Evolutionary conservation across 176 grass and related monocot species (phyloP), one percentile per base, ranked within the genome.

Genomic region (Guadua angustifolia): DNA sequence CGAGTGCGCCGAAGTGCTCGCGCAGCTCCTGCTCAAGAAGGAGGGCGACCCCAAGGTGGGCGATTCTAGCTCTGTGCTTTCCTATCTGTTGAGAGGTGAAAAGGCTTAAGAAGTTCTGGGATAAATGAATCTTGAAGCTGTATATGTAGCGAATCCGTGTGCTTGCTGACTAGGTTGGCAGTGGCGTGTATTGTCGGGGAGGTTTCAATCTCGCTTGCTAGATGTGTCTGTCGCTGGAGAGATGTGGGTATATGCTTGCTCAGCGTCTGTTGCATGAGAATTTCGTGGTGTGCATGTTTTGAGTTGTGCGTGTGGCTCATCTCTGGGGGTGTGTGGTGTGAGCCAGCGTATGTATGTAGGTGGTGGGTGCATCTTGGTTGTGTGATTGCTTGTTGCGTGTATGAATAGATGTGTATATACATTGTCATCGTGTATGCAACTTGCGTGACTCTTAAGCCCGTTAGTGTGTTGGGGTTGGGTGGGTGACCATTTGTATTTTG

Each of bases 1-100:
- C 9, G 90, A 98, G 50, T 98, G 95, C 82, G 73, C 86, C 52
- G 88, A 88, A 13, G 79, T 95, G 81, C 82, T 98, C 60, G 87
- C 86, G 33, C 82, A 91, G 88, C 86, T 98, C 8, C 73, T 95
- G 69, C 66, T 85, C 11, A 93, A 88, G 87, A 98, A 98, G 78
- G 88, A 89, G 79, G 86, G 84, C 62, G 92, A 98, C 83, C 82
- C 90, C 16, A 98, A 95, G 95, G 95, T 97, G 38, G 46, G 58
- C 43, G 72, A 60, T 86, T 82, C 36, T 25, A 45, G 6, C 11
- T 42, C 56, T 85, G 10, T 89, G 40, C 72, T 58, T 24, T 26
- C 32, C 43, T 63, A 4, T 38, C 2, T 40, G 12, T 68, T 8
- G 15, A 18, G 24, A 17, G 1, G 10, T 15, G 16, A 74, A 17